phyloP scores from a whole-genome alignment of 441 rosid genomes.

The Biscutella laevigata region DNA sequence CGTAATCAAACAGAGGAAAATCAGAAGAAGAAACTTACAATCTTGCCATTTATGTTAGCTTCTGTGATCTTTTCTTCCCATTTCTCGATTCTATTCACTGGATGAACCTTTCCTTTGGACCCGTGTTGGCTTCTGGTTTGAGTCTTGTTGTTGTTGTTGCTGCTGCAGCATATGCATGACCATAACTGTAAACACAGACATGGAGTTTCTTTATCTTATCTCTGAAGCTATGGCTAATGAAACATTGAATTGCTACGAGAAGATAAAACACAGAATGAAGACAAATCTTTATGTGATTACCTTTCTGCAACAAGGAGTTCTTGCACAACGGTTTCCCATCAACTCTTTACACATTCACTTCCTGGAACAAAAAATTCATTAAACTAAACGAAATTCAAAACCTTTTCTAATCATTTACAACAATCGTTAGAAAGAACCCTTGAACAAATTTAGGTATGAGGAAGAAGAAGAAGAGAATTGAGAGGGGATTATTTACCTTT shows the following conservation, averaged over 20 bases:
- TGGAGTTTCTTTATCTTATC: not conserved
- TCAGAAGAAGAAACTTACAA: constrained; percentile 29
- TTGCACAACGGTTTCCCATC: constrained; percentile 33
- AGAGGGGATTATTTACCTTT: constrained; percentile 14
- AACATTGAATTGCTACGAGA: not conserved
- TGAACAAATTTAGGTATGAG: not conserved
- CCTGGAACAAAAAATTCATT: constrained; percentile 8
- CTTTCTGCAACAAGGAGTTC: constrained; percentile 25
- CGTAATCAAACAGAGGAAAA: not conserved
- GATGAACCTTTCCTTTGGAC: constrained; percentile 35
- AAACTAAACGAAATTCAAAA: constrained; percentile 3
- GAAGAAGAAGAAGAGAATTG: not conserved
- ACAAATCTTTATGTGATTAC: constrained; percentile 20
- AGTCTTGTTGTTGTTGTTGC: constrained; percentile 11
- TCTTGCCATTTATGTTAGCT: constrained; percentile 36
- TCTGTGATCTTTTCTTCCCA: constrained; percentile 51
- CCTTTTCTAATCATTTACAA: not conserved
- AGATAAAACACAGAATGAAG: not conserved
- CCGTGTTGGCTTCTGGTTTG: constrained; percentile 16
- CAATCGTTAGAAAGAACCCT: not conserved
- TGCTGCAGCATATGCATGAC: constrained; percentile 25
- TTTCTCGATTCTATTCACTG: constrained; percentile 30
- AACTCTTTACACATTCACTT: constrained; percentile 19
- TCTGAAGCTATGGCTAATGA: constrained; percentile 13
- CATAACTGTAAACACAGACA: constrained; percentile 23